These are phyloP conservation scores for Ganoderma multipileum DNA, from an alignment of 1,284 basidiomycete genomes.

Conservation along the genomic window DNA sequence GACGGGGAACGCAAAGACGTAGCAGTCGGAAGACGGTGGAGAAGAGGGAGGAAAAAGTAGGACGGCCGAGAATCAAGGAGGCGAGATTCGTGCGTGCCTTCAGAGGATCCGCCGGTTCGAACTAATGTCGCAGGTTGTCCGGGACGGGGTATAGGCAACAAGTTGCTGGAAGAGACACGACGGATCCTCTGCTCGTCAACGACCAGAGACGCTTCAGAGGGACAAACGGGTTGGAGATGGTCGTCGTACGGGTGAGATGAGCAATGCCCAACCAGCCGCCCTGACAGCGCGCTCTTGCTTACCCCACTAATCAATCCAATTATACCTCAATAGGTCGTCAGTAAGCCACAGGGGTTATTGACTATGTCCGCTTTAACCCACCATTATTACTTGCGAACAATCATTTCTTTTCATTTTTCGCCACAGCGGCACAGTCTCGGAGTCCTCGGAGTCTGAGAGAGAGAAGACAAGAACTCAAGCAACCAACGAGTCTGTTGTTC, in stretches of 20 bases:
- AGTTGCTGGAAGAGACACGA: constrained; percentile 52
- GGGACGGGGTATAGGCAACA: constrained; percentile 48
- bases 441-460: not conserved
- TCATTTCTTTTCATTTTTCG: constrained; percentile 3
- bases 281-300: constrained; percentile 13
- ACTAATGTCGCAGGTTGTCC: constrained; percentile 48
- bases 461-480: not conserved
- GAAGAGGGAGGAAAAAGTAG: constrained; percentile 24
- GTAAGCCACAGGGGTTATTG: constrained; percentile 1
- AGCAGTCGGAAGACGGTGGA: constrained; percentile 20
- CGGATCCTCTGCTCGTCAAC: constrained; percentile 50
- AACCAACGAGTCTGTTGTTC: not conserved
- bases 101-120: constrained; percentile 62
- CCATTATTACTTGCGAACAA: constrained; percentile 19
- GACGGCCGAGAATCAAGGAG: constrained; percentile 19
- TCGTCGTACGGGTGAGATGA: constrained; percentile 29
- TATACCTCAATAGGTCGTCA: not conserved
- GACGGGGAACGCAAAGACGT: constrained; percentile 29
- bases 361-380: constrained; percentile 8
- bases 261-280: constrained; percentile 18
- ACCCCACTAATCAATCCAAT: constrained; percentile 10
- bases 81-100: constrained; percentile 27
- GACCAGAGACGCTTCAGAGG: constrained; percentile 30
- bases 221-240: constrained; percentile 28
- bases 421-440: not conserved